These are phyloP conservation scores for Fraxinus latifolia DNA, from an alignment of 305 asterid species.

Conservation along the genomic window DNA sequence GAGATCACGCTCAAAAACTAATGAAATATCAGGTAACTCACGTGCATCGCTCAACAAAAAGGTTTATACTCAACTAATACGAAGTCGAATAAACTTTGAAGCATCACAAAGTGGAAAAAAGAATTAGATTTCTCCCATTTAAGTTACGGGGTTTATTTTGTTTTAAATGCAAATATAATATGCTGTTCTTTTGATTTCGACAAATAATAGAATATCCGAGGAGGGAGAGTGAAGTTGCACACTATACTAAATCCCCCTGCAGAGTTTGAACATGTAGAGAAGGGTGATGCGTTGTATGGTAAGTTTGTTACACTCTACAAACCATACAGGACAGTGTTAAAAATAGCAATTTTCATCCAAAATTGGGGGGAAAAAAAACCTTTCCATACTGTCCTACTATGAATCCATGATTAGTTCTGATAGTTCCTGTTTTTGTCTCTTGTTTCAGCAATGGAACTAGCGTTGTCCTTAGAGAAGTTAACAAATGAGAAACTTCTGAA, in stretches of 20 bases:
- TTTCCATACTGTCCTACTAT: background rate
- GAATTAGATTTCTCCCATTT: background rate
- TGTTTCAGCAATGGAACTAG: conserved; percentile 77
- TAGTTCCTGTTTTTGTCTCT: conserved; percentile 7
- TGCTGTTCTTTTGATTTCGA: background rate
- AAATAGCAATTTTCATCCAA: background rate
- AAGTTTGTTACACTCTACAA: background rate
- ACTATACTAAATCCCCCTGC: background rate
- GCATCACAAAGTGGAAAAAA: background rate
- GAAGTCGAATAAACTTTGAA: background rate
- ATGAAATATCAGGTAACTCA: conserved; percentile 1
- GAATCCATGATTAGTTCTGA: background rate
- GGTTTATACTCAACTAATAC: background rate
- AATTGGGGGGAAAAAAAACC: no score
- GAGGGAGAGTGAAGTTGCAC: background rate
- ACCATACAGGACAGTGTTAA: background rate
- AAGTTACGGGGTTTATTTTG: background rate
- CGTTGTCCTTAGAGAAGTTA: conserved; percentile 73
- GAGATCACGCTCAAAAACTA: conserved; percentile 7
- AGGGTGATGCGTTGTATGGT: background rate
- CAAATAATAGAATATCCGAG: background rate
- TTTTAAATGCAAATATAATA: background rate
- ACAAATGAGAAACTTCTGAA: conserved; percentile 59
- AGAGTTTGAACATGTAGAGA: background rate
- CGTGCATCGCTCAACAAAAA: background rate